phyloP scores from a whole-genome alignment of 1,284 basidiomycete species.

The Ceratorhiza oryzae-sativae region DNA sequence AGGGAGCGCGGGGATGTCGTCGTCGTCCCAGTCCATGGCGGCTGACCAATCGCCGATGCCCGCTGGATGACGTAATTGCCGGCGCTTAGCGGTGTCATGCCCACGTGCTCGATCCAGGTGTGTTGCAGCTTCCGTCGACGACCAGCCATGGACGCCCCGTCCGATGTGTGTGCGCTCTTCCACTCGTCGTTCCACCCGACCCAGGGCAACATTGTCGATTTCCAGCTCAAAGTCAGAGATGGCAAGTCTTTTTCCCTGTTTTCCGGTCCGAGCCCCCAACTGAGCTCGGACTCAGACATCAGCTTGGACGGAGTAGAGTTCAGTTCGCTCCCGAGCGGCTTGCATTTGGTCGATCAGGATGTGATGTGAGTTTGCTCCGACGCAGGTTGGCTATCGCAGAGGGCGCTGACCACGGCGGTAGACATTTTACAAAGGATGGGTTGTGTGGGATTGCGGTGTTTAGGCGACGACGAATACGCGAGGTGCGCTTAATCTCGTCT shows the following conservation, averaged over 20 bases:
- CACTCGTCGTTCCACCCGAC: constrained; percentile 84
- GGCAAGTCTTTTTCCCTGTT: constrained; percentile 54
- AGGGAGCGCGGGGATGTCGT: constrained; percentile 15
- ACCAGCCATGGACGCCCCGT: constrained; percentile 37
- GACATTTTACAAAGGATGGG: constrained; percentile 38
- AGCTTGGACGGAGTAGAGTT: constrained; percentile 75
- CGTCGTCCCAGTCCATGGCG: constrained; percentile 20
- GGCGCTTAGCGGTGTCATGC: constrained; percentile 20
- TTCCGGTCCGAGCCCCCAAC: neutral
- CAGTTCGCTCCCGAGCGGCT: constrained; percentile 75
- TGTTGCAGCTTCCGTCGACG: constrained; percentile 14
- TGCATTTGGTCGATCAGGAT: constrained; percentile 79
- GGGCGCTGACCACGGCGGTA: neutral
- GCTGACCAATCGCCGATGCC: constrained; percentile 3
- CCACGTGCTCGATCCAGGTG: constrained; percentile 15
- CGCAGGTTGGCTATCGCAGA: neutral
- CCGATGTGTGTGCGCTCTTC: constrained; percentile 68
- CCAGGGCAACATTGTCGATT: constrained; percentile 76
- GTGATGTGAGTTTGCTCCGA: constrained; percentile 65
- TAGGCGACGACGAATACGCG: constrained; percentile 24
- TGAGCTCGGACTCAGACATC: constrained; percentile 58
- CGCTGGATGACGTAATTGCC: neutral
- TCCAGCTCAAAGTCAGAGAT: constrained; percentile 70
- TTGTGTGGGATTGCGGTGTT: constrained; percentile 38
- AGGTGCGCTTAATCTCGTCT: constrained; percentile 6